Base-by-base conservation (phyloP, 495 filamentous ascomycete genomes). In the Podospora appendiculata region DNA sequence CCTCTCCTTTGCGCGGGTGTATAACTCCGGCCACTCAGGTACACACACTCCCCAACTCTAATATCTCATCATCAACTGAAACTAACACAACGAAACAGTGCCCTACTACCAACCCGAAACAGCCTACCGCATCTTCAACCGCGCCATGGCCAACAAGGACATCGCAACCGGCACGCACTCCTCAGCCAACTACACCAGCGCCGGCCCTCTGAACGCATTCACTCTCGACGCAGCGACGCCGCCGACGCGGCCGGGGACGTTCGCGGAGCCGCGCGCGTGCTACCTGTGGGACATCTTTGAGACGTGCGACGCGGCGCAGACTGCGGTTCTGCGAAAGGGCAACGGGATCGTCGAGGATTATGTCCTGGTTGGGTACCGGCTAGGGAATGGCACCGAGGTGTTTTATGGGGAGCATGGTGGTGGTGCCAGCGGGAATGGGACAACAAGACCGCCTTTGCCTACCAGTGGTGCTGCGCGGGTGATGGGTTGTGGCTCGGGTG, bases 61-160 rank as follows among this genome's bases (percentile, higher is more conserved):
- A n/a, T n/a, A 43, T 12, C 10, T 13, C 14, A 19, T 12, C n/a
- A 4, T 2, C 18, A 6, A 18, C 47, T 13, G 7, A 6, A 41
- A 41, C 38, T 41, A 38, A 10, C 36, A 11, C 36, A 17, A n/a
- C n/a, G n/a, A n/a, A 9, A 68, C 77, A 54, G 80, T 83, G 0
- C 82, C 84, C 1, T 79, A 78, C 47, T 86, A 86, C 51, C 82
- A 85, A 56, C 83, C 84, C 1, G 63, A 65, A 43, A 57, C 59
- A 2, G 41, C 48, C 4, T 55, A 55, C 25, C 38, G 45, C 25
- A 59, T 62, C 25, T 60, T 60, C 48, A 35, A 51, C 10, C 70
- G 83, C n/a, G 68, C 66, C 4, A 70, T 82, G 50, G 62, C 59
- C 12, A 68, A 74, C 12, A 63, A 58, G 36, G 81, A 84, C 49